A percentile compares a stretch with the other conserved stretches of the same genome.
Conservation (phyloP, 2,329 filamentous ascomycete genomes). For the Xylaria sp. region DNA sequence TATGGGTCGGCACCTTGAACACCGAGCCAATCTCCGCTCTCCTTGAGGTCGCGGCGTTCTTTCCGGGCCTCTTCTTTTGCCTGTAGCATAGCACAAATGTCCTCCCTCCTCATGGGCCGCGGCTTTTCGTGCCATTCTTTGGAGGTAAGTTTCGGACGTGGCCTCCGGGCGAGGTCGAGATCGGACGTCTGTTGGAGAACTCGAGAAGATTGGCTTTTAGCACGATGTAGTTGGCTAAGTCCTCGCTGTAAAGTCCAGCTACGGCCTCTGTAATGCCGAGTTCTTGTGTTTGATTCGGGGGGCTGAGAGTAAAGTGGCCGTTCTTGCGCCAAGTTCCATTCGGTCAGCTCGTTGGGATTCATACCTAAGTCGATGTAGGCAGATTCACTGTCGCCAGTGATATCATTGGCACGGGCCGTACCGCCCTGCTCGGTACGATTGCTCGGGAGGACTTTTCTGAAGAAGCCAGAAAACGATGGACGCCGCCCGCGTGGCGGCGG, state of each 20-base stretch:
- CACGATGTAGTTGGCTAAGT: conserved; percentile 36
- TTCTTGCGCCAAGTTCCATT: conserved; percentile 47
- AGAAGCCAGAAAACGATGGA: conserved; percentile 54
- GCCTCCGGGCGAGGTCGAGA: conserved; percentile 3
- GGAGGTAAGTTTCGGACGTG: background rate
- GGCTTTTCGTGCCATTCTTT: conserved; percentile 23
- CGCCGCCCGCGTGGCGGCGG: conserved; percentile 38
- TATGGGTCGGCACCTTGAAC: conserved; percentile 68
- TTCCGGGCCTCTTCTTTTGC: conserved; percentile 51
- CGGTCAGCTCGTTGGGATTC: conserved; percentile 45
- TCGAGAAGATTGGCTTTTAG: conserved; percentile 23
- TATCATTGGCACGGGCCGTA: conserved; percentile 53
- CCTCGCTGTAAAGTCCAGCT: conserved; percentile 38
- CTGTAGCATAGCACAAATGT: conserved; percentile 40
- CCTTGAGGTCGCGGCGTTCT: conserved; percentile 60
- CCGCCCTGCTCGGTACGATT: conserved; percentile 63
- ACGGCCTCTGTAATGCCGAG: conserved; percentile 28
- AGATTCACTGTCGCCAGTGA: conserved; percentile 40
- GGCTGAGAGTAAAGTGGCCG: conserved; percentile 3
- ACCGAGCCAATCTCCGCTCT: conserved; percentile 68
- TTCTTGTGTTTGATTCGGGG: background rate
- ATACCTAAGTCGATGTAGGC: conserved; percentile 42
- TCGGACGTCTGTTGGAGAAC: conserved; percentile 10
- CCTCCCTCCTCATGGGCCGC: conserved; percentile 34
- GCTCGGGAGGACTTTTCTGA: conserved; percentile 61